Percentiles rank a stretch among this genome's conserved stretches.
Conservation (phyloP, 1,284 basidiomycete genomes). For the Rhodotorula glutinis region DNA sequence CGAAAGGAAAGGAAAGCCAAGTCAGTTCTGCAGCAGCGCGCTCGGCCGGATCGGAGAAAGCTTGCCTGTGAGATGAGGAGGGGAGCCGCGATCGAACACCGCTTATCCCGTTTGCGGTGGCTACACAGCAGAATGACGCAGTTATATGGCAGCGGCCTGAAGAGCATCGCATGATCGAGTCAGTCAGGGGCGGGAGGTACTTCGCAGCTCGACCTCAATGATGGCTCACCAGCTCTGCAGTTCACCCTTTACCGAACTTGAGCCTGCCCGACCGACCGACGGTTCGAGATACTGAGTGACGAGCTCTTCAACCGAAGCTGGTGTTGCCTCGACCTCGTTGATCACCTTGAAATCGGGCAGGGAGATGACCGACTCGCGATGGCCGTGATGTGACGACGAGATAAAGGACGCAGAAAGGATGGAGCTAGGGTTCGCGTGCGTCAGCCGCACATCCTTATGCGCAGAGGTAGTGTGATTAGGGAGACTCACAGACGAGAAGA, state of each 20-base stretch:
- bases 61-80: slow-evolving; percentile 67
- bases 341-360: slow-evolving; percentile 82
- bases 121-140: slow-evolving; percentile 80
- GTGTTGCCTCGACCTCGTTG: slow-evolving; percentile 19
- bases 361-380: slow-evolving; percentile 66
- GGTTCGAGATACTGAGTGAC: slow-evolving; percentile 65
- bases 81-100: slow-evolving; percentile 79
- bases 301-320: slow-evolving; percentile 64
- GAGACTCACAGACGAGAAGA: slow-evolving; percentile 12
- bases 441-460: no score
- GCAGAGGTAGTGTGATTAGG: no score
- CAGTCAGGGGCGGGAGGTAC: neutral
- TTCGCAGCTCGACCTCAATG: slow-evolving; percentile 12
- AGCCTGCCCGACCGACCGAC: slow-evolving; percentile 53
- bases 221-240: slow-evolving; percentile 19
- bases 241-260: neutral
- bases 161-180: neutral
- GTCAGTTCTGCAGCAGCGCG: slow-evolving; percentile 8
- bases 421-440: slow-evolving; percentile 51
- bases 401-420: slow-evolving; percentile 77
- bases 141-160: slow-evolving; percentile 61
- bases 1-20: slow-evolving; percentile 47
- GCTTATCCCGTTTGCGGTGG: slow-evolving; percentile 84
- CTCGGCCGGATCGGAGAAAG: slow-evolving; percentile 21
- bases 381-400: slow-evolving; percentile 54